A percentile compares a stretch with the other conserved stretches of the same genome.
Conservation (phyloP, 768 basidiomycete genomes). For the Pleurotus eryngii region DNA sequence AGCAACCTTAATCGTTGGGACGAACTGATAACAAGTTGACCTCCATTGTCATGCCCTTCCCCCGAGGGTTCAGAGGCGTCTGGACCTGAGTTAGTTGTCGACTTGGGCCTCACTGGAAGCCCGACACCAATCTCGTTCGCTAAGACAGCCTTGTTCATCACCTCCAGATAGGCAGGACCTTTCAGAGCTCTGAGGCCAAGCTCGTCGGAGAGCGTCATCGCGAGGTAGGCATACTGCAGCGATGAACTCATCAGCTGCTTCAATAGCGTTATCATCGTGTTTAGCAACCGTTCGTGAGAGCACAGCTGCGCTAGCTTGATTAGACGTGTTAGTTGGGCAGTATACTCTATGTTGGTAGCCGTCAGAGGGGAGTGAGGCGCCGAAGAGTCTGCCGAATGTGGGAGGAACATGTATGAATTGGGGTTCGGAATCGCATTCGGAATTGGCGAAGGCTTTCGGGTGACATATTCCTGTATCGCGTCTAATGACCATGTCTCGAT, state of each 20-base stretch:
- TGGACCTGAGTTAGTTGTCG: neutral
- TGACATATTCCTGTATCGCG: conserved; percentile 66
- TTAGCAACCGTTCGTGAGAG: conserved; percentile 55
- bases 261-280: conserved; percentile 56
- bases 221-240: conserved; percentile 65
- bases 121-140: conserved; percentile 22
- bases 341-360: conserved; percentile 21
- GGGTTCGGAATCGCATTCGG: conserved; percentile 38
- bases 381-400: conserved; percentile 12
- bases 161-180: conserved; percentile 67
- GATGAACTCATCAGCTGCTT: conserved; percentile 60
- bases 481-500: conserved; percentile 75
- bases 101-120: neutral
- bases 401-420: conserved; percentile 26
- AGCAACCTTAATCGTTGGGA: conserved; percentile 64
- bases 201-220: conserved; percentile 73
- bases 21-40: conserved; percentile 46
- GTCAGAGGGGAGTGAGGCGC: conserved; percentile 9
- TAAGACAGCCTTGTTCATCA: conserved; percentile 60
- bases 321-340: conserved; percentile 53
- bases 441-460: conserved; percentile 52
- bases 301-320: conserved; percentile 68
- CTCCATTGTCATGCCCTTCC: conserved; percentile 16
- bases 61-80: neutral
- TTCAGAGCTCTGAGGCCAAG: conserved; percentile 56